Conservation (phyloP, 257 asterid genomes). For the Solanum paucissectum region DNA sequence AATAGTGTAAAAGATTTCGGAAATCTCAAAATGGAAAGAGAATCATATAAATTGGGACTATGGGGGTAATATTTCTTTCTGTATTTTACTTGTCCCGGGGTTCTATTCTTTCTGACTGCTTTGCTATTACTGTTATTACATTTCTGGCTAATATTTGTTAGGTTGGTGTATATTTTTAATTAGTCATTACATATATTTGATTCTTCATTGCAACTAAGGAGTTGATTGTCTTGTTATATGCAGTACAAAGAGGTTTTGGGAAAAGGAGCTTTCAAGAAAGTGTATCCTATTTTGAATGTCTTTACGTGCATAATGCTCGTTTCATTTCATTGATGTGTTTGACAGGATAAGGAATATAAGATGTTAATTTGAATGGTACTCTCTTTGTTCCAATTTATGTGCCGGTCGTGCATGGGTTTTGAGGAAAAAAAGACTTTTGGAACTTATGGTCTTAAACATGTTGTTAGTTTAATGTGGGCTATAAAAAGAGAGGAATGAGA, state of each 20-base stretch:
- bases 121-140: neutral
- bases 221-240: constrained; percentile 11
- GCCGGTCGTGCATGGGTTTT: neutral
- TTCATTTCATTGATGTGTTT: neutral
- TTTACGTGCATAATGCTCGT: neutral
- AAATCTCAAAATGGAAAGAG: neutral
- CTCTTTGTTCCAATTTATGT: neutral
- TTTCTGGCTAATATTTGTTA: neutral
- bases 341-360: neutral
- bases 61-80: neutral
- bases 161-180: neutral
- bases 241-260: constrained; percentile 92
- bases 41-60: neutral
- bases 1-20: neutral
- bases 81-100: neutral
- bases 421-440: neutral
- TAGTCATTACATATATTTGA: neutral
- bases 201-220: neutral
- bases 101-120: neutral
- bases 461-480: too few relatives aligned
- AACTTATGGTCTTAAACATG: neutral
- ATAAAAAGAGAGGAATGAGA: neutral
- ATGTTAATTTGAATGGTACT: neutral
- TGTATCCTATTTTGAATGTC: constrained; percentile 45
- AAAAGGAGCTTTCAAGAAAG: constrained; percentile 94